A percentile compares a stretch with the other conserved stretches of the same genome.
phyloP scores from a whole-genome alignment of 176 grass and related monocot species.

The Ananas comosus region DNA sequence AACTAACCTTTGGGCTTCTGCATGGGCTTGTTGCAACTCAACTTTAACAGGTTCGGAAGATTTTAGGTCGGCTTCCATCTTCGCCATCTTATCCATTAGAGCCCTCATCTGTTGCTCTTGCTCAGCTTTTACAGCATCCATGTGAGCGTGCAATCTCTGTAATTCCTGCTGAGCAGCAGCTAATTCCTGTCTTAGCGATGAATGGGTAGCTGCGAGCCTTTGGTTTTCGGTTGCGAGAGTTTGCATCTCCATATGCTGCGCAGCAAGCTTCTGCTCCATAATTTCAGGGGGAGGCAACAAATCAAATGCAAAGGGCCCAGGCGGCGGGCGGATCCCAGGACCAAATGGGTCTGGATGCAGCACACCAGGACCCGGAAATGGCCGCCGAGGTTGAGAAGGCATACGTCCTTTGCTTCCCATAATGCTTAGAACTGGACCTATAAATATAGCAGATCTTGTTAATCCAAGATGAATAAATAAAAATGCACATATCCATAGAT shows the following conservation, averaged over 20 bases:
- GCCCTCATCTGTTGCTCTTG: constrained; percentile 69
- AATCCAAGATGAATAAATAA: too few species aligned
- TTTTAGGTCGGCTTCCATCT: constrained; percentile 86
- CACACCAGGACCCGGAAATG: constrained; percentile 37
- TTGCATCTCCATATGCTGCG: constrained; percentile 68
- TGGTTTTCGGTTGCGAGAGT: constrained; percentile 79
- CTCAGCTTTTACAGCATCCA: constrained; percentile 29
- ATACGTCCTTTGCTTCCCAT: constrained; percentile 61
- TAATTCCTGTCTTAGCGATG: constrained; percentile 60
- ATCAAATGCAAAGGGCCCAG: constrained; percentile 48
- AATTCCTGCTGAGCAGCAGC: constrained; percentile 64
- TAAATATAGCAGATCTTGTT: background rate
- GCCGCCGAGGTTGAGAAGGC: constrained; percentile 37
- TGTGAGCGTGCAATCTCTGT: constrained; percentile 59
- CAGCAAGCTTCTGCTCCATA: constrained; percentile 69
- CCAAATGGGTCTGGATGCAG: constrained; percentile 58
- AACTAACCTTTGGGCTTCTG: constrained; percentile 52
- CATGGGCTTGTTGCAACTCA: constrained; percentile 71
- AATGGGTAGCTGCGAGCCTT: constrained; percentile 44
- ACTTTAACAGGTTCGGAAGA: constrained; percentile 35
- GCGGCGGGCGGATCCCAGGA: constrained; percentile 33
- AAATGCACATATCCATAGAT: too few species aligned
- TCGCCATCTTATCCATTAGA: constrained; percentile 51
- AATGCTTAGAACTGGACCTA: background rate
- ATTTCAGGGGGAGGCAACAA: constrained; percentile 58